Base-by-base conservation (phyloP, 805 yeast species). In the Diddensiella transvaalensis region DNA sequence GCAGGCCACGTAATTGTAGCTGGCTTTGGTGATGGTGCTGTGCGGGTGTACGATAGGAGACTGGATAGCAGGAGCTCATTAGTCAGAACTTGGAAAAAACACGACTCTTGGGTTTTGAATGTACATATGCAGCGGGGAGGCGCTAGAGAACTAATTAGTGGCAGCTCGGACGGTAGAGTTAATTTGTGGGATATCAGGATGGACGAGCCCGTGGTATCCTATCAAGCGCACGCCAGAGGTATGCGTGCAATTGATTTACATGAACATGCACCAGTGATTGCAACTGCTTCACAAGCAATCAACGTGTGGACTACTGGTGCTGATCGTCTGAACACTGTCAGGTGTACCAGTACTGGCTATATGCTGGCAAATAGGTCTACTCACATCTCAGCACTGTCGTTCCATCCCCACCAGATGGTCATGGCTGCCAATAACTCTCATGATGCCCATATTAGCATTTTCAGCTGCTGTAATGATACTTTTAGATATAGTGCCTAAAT, bases 81-180 rank as follows among this genome's bases (percentile, higher is more conserved):
- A 86, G 87, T 88, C 10, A 80, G 82, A 58, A 72, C 82, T 4
- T 93, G 97, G 96, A 77, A 79, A 55, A 64, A 60, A 17, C 72
- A 73, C 48, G 75, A 80, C 39, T 63, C 75, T 2, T 76, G 87
- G 58, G 80, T 91, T 38, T 72, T 82, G 40, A 87, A 85, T 56
- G 82, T 90, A 6, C 96, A 87, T 60, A 85, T 93, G 95, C 99
- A 93, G 70, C 76, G 99, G 59, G 99, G 99, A 33, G 99, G 99
- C 0, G 80, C 80, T 58, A 75, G 99, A 48, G 99, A 93, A 62
- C 74, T 93, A 40, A 84, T 85, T 2, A 82, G 91, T 54, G 98
- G 95, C 0, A 56, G 66, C 19, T 70, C 85, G 0, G 93, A 87
- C 60, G 97, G 99, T 1, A 71, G 74, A 40, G 85, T 93, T 2